Percentiles rank a stretch among this genome's conserved stretches.
phyloP scores from a whole-genome alignment of 257 asterid genomes.

The Echites panduratus region DNA sequence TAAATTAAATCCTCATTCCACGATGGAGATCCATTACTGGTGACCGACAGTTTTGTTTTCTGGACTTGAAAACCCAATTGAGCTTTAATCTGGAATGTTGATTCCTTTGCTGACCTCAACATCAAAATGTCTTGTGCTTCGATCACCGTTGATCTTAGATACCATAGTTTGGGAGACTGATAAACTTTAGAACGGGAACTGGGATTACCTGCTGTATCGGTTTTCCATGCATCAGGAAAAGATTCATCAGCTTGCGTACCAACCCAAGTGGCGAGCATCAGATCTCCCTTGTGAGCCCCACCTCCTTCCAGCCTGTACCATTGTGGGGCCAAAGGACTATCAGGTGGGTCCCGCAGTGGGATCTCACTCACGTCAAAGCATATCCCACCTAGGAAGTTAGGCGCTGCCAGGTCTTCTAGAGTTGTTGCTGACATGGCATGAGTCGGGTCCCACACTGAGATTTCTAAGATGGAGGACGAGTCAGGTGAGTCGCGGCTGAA shows the following conservation, averaged over 20 bases:
- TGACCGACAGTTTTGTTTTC: conserved; percentile 41
- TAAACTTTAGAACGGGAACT: conserved; percentile 62
- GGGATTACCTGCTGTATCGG: conserved; percentile 57
- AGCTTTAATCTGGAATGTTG: conserved; percentile 49
- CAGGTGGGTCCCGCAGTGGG: conserved; percentile 85
- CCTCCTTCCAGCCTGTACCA: conserved; percentile 94
- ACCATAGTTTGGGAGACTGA: conserved; percentile 88
- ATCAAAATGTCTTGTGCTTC: conserved; percentile 72
- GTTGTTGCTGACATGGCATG: conserved; percentile 16
- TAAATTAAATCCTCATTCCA: conserved; percentile 79
- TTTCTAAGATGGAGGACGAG: conserved; percentile 60
- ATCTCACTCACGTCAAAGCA: conserved; percentile 86
- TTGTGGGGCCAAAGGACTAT: conserved; percentile 82
- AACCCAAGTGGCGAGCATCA: conserved; percentile 91
- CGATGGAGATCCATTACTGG: conserved; percentile 53
- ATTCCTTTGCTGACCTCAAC: conserved; percentile 28
- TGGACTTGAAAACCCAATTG: conserved; percentile 70
- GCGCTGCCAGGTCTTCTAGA: conserved; percentile 37
- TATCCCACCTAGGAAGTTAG: conserved; percentile 72
- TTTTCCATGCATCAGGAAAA: conserved; percentile 84
- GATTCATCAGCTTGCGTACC: conserved; percentile 95
- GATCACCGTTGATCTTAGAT: conserved; percentile 56
- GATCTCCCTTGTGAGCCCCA: conserved; percentile 76
- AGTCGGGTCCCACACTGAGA: conserved; percentile 72
- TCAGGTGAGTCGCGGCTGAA: conserved; percentile 57